These are phyloP conservation scores for Vicia villosa DNA, from an alignment of 306 rosid species.

Conservation along the genomic window DNA sequence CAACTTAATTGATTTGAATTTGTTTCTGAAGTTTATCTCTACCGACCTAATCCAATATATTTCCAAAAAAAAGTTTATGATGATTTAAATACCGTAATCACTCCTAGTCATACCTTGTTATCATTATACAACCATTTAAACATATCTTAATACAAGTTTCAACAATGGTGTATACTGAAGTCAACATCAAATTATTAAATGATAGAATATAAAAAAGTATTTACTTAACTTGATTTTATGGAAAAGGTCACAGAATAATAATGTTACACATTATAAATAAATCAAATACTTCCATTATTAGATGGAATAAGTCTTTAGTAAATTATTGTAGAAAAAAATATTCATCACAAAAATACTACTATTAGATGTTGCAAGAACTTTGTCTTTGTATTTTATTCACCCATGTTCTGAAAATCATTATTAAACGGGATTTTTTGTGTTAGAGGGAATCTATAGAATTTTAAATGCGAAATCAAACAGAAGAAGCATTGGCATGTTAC, in stretches of 20 bases:
- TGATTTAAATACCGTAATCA: not conserved
- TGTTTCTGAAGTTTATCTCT: not conserved
- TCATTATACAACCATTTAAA: conserved; percentile 12
- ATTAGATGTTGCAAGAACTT: conserved; percentile 23
- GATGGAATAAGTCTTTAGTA: not conserved
- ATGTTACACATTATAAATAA: not conserved
- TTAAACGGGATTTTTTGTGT: not conserved
- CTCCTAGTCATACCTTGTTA: not conserved
- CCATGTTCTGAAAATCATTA: conserved; percentile 10
- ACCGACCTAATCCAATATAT: not conserved
- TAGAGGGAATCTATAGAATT: conserved; percentile 1
- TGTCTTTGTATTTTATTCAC: not conserved
- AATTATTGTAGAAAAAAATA: not conserved
- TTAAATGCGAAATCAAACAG: conserved; percentile 6
- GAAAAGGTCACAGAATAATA: not conserved
- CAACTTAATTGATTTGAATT: not conserved
- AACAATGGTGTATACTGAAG: conserved; percentile 22
- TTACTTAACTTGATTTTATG: not conserved
- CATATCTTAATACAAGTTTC: conserved; percentile 16
- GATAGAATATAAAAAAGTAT: not conserved
- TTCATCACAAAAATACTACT: not conserved
- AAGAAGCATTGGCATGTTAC: conserved; percentile 3
- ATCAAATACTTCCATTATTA: not conserved
- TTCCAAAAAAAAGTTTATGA: not conserved
- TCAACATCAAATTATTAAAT: conserved; percentile 3